Conservation (phyloP, 2,329 filamentous ascomycete genomes). For the Arachnopeziza araneosa region DNA sequence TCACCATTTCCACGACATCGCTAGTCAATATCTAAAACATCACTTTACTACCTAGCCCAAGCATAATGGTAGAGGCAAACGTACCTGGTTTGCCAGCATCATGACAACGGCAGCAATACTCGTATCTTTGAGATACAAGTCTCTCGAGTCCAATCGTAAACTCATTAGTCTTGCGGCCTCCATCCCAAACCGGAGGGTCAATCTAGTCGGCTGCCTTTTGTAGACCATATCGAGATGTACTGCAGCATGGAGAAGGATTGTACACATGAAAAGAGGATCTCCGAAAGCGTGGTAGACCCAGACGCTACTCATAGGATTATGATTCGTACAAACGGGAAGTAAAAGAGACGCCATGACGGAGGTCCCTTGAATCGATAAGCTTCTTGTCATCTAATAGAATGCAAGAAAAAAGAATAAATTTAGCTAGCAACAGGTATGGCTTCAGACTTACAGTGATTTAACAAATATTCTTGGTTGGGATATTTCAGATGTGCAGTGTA, state of each 20-base stretch:
- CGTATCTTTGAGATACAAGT: slow-evolving; percentile 5
- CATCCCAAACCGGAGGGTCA: not conserved
- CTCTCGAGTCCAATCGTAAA: slow-evolving; percentile 4
- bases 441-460: slow-evolving; percentile 5
- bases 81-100: slow-evolving; percentile 6
- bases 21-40: slow-evolving; percentile 5
- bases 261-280: slow-evolving; percentile 5
- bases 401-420: not conserved
- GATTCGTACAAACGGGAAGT: slow-evolving; percentile 3
- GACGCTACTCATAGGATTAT: slow-evolving; percentile 4
- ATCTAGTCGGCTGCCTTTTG: slow-evolving; percentile 4
- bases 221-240: slow-evolving; percentile 6
- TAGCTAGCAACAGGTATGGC: slow-evolving; percentile 1
- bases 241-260: slow-evolving; percentile 5
- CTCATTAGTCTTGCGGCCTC: slow-evolving; percentile 1
- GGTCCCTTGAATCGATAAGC: slow-evolving; percentile 5
- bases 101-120: slow-evolving; percentile 5
- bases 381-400: no score
- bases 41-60: slow-evolving; percentile 1
- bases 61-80: slow-evolving; percentile 4
- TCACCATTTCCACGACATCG: slow-evolving; percentile 5
- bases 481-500: slow-evolving; percentile 3
- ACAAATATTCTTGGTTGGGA: slow-evolving; percentile 6
- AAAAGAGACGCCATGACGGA: slow-evolving; percentile 3
- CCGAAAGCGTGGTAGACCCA: slow-evolving; percentile 6